These are phyloP conservation scores for Davidsoniella australis DNA, from an alignment of 2,329 filamentous ascomycete species.

Conservation along the genomic window DNA sequence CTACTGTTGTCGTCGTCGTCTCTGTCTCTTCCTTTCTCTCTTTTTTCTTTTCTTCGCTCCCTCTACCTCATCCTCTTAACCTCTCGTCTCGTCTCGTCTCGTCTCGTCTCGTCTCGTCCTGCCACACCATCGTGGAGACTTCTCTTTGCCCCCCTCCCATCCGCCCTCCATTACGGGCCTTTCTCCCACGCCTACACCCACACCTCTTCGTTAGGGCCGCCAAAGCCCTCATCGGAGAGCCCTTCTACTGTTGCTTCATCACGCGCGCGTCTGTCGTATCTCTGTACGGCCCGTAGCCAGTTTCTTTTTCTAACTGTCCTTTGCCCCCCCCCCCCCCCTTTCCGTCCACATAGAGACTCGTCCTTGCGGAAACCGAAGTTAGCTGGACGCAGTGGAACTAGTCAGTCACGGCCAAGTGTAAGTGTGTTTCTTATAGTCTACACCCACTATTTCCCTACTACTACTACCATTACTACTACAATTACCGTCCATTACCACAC, in stretches of 20 bases:
- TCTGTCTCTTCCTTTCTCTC: background rate
- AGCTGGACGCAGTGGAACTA: conserved; percentile 8
- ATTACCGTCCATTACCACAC: background rate
- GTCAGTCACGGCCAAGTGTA: background rate
- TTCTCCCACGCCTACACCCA: too few relatives aligned
- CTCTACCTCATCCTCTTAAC: background rate
- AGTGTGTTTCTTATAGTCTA: background rate
- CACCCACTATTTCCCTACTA: background rate
- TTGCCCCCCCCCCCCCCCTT: background rate
- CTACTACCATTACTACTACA: background rate
- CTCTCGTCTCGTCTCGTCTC: background rate
- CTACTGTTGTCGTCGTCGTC: background rate
- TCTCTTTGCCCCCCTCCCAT: background rate
- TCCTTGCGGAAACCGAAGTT: conserved; percentile 1
- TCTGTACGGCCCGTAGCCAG: too few relatives aligned
- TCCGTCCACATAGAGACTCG: conserved; percentile 1
- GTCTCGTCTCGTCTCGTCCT: background rate
- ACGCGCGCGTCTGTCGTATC: too few relatives aligned
- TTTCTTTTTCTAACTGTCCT: too few relatives aligned
- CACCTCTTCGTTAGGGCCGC: too few relatives aligned
- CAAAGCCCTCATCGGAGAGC: too few relatives aligned
- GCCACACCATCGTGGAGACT: too few relatives aligned
- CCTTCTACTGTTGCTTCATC: too few relatives aligned
- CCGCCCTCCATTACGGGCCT: background rate
- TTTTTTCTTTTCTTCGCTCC: background rate